Conservation (phyloP, 306 rosid species). For the Vigna trinervia region DNA sequence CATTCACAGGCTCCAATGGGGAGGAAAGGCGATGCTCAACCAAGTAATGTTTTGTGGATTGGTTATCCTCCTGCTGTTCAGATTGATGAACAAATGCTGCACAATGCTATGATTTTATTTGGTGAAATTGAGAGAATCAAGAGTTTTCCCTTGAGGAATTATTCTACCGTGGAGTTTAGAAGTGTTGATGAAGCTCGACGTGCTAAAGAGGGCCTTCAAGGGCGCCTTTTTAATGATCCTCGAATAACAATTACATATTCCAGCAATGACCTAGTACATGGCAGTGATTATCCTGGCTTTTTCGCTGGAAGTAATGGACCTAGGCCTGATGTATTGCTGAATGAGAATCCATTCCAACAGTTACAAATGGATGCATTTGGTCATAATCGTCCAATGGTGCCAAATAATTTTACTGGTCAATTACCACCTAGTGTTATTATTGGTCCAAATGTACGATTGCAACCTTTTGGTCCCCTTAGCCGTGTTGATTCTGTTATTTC, state of each 20-base stretch:
- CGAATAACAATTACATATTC: conserved; percentile 91
- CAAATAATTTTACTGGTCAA: conserved; percentile 73
- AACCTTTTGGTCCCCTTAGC: conserved; percentile 84
- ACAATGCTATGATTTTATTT: conserved; percentile 97
- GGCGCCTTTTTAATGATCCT: conserved; percentile 95
- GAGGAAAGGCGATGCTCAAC: conserved; percentile 74
- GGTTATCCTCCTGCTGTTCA: conserved; percentile 93
- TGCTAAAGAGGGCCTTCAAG: conserved; percentile 99
- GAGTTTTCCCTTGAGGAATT: conserved; percentile 88
- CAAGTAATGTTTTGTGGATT: conserved; percentile 83
- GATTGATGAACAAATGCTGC: conserved; percentile 99
- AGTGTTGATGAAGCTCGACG: conserved; percentile 98
- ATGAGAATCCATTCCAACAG: conserved; percentile 71
- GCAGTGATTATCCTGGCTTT: conserved; percentile 69
- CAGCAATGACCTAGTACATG: conserved; percentile 74
- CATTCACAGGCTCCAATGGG: conserved; percentile 63
- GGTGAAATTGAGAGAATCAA: conserved; percentile 97
- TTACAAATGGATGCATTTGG: conserved; percentile 68
- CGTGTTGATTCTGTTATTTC: conserved; percentile 66
- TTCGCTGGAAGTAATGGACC: conserved; percentile 71
- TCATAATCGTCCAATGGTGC: conserved; percentile 68
- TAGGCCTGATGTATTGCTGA: conserved; percentile 65
- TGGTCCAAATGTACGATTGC: conserved; percentile 68
- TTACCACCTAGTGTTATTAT: conserved; percentile 60
- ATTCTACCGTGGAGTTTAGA: conserved; percentile 93